Conservation (phyloP, 805 yeast species). For the Jamesozyma gamospora region DNA sequence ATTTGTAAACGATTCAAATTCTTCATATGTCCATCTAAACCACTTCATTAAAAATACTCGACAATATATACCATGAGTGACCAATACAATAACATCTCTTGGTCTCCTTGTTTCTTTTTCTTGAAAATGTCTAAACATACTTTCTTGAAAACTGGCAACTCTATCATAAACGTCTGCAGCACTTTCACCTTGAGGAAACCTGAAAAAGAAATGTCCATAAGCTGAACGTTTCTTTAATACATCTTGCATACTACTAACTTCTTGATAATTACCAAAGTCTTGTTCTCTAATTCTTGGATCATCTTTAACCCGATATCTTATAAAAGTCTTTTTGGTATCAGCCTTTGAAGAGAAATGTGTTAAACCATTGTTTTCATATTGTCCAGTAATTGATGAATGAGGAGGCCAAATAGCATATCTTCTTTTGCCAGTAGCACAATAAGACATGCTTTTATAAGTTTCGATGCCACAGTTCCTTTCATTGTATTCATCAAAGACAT, state of each 20-base stretch:
- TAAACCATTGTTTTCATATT: constrained; percentile 17
- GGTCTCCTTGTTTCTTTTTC: constrained; percentile 43
- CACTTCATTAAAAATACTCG: constrained; percentile 88
- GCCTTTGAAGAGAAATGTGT: constrained; percentile 5
- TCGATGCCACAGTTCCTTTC: constrained; percentile 18
- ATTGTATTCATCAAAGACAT: constrained; percentile 38
- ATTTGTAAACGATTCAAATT: constrained; percentile 73
- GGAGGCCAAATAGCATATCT: constrained; percentile 25
- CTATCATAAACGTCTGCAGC: constrained; percentile 95
- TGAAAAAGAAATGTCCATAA: constrained; percentile 80
- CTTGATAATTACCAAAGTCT: constrained; percentile 90
- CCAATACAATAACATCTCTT: constrained; percentile 74
- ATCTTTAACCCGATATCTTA: constrained; percentile 55
- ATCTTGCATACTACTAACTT: constrained; percentile 62
- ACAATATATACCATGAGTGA: constrained; percentile 92
- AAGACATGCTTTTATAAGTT: constrained; percentile 9
- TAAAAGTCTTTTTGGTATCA: constrained; percentile 17
- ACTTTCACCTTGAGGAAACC: constrained; percentile 89
- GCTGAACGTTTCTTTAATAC: constrained; percentile 79
- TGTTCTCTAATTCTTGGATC: constrained; percentile 92
- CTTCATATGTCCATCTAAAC: constrained; percentile 88
- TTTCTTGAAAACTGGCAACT: constrained; percentile 81
- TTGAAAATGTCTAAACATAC: constrained; percentile 72
- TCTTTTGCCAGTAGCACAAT: constrained; percentile 20
- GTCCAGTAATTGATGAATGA: constrained; percentile 9